These are phyloP conservation scores for Novymonas esmeraldas DNA, from an alignment of 208 protist genomes.

Conservation along the genomic window DNA sequence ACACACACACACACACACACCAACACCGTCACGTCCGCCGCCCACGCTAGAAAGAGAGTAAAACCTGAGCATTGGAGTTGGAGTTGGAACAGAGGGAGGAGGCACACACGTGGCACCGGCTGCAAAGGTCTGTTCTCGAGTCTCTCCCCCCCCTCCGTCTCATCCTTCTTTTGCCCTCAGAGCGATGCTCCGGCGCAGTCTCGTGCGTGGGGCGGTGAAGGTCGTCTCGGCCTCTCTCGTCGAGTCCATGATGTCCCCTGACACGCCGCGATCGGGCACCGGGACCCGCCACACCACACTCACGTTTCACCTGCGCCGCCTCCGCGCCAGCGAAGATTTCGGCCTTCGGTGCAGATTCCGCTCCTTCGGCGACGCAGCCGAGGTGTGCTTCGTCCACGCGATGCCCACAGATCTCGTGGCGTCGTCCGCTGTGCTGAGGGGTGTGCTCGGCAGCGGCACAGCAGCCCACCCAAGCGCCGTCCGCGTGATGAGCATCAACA, in stretches of 20 bases:
- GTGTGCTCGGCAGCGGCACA: background rate
- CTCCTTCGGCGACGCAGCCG: background rate
- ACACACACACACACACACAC: too few relatives aligned
- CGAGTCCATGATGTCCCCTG: constrained; percentile 3
- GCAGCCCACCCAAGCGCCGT: background rate
- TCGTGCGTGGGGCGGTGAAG: constrained; percentile 5
- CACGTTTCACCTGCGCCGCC: constrained; percentile 24
- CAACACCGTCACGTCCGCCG: too few relatives aligned
- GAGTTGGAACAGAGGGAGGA: too few relatives aligned
- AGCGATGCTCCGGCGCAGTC: constrained; percentile 20
- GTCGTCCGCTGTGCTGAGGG: constrained; percentile 10
- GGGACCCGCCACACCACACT: background rate
- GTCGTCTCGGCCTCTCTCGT: constrained; percentile 16
- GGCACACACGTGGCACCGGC: too few relatives aligned
- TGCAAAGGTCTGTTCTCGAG: too few relatives aligned
- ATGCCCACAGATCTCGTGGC: constrained; percentile 1
- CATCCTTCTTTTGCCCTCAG: too few relatives aligned
- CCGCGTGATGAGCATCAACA: constrained; percentile 16
- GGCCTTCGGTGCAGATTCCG: constrained; percentile 8
- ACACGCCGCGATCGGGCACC: background rate
- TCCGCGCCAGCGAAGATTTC: constrained; percentile 2
- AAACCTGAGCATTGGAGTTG: too few relatives aligned
- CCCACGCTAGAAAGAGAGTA: too few relatives aligned
- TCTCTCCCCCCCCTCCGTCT: too few relatives aligned
- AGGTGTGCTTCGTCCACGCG: constrained; percentile 12